These are phyloP conservation scores for Chlamydomonas sphaeroides DNA, from an alignment of 139 green algal genomes.

Conservation along the genomic window DNA sequence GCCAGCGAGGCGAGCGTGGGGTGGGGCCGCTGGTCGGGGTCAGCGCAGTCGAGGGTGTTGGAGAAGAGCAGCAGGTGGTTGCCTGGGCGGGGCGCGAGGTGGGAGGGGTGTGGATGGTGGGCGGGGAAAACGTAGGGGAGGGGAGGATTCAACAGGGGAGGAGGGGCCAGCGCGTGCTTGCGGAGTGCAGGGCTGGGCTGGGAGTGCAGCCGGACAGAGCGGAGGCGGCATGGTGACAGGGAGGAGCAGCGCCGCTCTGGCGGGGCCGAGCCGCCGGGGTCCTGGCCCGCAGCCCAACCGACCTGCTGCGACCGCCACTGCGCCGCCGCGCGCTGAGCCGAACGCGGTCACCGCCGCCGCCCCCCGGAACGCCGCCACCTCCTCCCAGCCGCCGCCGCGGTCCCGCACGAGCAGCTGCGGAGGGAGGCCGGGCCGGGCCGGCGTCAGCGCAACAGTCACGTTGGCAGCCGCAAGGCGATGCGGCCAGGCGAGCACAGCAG, in stretches of 20 bases:
- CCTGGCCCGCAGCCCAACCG: too few relatives aligned
- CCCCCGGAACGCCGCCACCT: constrained; percentile 11
- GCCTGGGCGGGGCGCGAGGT: background rate
- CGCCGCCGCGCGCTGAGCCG: constrained; percentile 8
- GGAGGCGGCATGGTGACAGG: too few relatives aligned
- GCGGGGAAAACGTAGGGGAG: background rate
- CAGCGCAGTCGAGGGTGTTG: constrained; percentile 11
- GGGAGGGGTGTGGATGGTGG: background rate
- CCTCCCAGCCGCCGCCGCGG: constrained; percentile 14
- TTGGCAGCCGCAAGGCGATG: too few relatives aligned
- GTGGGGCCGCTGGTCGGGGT: background rate
- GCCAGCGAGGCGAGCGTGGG: background rate
- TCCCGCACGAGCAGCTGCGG: constrained; percentile 44
- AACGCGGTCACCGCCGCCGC: constrained; percentile 13
- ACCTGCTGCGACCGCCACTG: constrained; percentile 17
- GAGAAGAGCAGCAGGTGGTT: constrained; percentile 35
- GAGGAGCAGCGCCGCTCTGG: too few relatives aligned
- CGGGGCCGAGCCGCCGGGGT: too few relatives aligned
- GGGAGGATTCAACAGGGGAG: background rate
- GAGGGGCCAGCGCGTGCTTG: too few relatives aligned
- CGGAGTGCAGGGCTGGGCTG: too few relatives aligned
- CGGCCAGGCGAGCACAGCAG: too few relatives aligned
- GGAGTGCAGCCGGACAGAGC: too few relatives aligned
- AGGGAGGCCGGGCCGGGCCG: too few relatives aligned
- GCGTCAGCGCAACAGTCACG: too few relatives aligned